Evolutionary conservation across 495 filamentous ascomycete species (phyloP).

Genomic region (Tuber melanosporum): DNA sequence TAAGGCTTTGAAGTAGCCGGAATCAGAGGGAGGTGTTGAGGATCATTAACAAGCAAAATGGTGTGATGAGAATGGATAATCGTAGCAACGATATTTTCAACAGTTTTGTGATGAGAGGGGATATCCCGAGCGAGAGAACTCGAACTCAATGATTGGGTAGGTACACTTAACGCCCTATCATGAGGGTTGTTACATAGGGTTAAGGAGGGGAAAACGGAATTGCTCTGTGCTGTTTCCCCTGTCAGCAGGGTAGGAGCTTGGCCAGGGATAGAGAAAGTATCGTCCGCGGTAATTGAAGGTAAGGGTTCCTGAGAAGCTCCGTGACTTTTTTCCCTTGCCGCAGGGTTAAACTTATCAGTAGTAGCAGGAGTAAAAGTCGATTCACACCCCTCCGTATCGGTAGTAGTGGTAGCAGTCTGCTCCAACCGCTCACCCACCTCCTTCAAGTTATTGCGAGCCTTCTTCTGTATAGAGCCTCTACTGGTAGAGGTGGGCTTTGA

Average conservation of each 20-base stretch:
- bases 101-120: slow-evolving; percentile 4
- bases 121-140: background rate
- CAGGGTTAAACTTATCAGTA: background rate
- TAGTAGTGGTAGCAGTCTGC: background rate
- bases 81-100: slow-evolving; percentile 12
- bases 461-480: background rate
- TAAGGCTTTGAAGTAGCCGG: slow-evolving; percentile 10
- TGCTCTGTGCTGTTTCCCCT: background rate
- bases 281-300: background rate
- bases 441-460: background rate
- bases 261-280: background rate
- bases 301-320: background rate
- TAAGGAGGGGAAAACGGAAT: background rate
- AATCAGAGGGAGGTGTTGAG: slow-evolving; percentile 2
- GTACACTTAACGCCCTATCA: background rate
- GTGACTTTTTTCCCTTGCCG: too few relatives aligned
- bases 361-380: background rate
- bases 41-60: slow-evolving; percentile 8
- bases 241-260: background rate
- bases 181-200: background rate
- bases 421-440: background rate
- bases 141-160: background rate
- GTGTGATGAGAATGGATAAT: slow-evolving; percentile 20
- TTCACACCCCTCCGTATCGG: background rate
- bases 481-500: background rate